A percentile compares a stretch with the other conserved stretches of the same genome.
Evolutionary conservation across 805 yeast genomes (phyloP).

Genomic region (Scheffersomyces amazonensis): DNA sequence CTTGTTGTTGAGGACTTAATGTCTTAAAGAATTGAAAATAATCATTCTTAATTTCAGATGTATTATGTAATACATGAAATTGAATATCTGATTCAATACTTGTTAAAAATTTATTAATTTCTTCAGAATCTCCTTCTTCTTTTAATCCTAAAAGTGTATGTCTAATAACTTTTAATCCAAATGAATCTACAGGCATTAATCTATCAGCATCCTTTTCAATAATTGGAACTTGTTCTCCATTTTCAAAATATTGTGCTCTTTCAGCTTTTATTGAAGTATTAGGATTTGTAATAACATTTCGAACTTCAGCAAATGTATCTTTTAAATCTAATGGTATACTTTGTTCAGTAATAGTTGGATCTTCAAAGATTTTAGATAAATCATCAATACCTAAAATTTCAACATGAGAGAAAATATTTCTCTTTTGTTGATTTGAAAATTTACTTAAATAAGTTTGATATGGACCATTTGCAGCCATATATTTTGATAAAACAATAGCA

Average conservation of each 20-base stretch:
- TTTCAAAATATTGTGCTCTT: slow-evolving; percentile 32
- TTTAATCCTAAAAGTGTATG: slow-evolving; percentile 57
- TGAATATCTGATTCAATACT: slow-evolving; percentile 25
- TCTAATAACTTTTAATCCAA: slow-evolving; percentile 75
- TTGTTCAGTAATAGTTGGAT: slow-evolving; percentile 17
- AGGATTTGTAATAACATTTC: slow-evolving; percentile 10
- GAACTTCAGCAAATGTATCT: slow-evolving; percentile 26
- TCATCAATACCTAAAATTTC: slow-evolving; percentile 53
- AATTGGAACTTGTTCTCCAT: slow-evolving; percentile 22
- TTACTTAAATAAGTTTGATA: slow-evolving; percentile 12
- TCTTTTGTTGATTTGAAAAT: slow-evolving; percentile 5
- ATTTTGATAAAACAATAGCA: slow-evolving; percentile 55
- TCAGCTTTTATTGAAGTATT: slow-evolving; percentile 7
- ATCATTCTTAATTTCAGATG: slow-evolving; percentile 46
- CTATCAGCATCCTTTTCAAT: slow-evolving; percentile 54
- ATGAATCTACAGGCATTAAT: slow-evolving; percentile 67
- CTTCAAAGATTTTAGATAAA: slow-evolving; percentile 33
- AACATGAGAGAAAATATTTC: slow-evolving; percentile 41
- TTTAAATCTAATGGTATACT: slow-evolving; percentile 34
- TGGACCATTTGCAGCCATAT: slow-evolving; percentile 10
- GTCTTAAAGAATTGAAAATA: slow-evolving; percentile 64
- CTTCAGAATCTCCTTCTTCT: slow-evolving; percentile 14
- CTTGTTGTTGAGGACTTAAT: slow-evolving; percentile 41
- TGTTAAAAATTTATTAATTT: slow-evolving; percentile 22
- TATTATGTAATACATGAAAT: slow-evolving; percentile 23